Conservation (phyloP, 2,329 filamentous ascomycete genomes). For the Arthrobotrys conoides region DNA sequence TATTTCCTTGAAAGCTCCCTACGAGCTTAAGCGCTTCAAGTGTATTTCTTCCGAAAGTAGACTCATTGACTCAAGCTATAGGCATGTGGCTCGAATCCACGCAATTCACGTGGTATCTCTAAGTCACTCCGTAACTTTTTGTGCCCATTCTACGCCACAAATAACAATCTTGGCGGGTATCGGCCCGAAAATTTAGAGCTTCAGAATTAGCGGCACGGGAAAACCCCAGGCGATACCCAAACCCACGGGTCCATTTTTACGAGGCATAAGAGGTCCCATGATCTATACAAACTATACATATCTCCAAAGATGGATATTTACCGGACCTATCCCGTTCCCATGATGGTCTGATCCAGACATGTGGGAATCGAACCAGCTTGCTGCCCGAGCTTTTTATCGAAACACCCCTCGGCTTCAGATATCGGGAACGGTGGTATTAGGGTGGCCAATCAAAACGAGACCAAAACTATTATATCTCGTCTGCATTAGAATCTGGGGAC, state of each 20-base stretch:
- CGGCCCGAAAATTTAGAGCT: slow-evolving; percentile 31
- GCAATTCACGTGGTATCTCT: not conserved
- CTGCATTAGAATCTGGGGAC: slow-evolving; percentile 19
- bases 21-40: not conserved
- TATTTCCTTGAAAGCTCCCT: not conserved
- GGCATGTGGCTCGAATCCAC: not conserved
- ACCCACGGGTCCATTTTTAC: not conserved
- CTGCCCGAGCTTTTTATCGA: not conserved
- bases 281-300: not conserved
- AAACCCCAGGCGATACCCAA: slow-evolving; percentile 35
- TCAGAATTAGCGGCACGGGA: slow-evolving; percentile 31
- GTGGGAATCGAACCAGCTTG: slow-evolving; percentile 1
- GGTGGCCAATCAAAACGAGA: slow-evolving; percentile 17
- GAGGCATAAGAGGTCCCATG: not conserved
- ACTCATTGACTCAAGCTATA: not conserved
- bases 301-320: slow-evolving; percentile 31
- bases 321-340: not conserved
- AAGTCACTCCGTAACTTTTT: not conserved
- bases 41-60: not conserved
- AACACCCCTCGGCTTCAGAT: slow-evolving; percentile 23
- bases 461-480: not conserved
- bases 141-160: not conserved
- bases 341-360: slow-evolving; percentile 19
- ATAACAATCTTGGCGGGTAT: slow-evolving; percentile 16
- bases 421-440: slow-evolving; percentile 16